Evolutionary conservation across 2,329 filamentous ascomycete species (phyloP).

Genomic region (Calonectria pteridis): DNA sequence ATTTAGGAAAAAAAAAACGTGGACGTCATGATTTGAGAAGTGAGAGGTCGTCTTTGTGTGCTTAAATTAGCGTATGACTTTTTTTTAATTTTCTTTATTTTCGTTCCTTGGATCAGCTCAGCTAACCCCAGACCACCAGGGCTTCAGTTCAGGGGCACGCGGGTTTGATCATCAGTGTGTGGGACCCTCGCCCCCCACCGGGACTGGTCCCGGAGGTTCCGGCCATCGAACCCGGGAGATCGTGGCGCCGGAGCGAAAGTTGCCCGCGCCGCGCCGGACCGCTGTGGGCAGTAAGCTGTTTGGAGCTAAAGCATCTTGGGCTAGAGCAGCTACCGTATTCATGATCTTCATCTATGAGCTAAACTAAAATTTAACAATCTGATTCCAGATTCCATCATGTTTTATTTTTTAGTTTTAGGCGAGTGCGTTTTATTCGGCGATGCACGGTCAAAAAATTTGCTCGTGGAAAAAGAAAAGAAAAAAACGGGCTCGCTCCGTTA

Average conservation of each 20-base stretch:
- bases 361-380: no score
- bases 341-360: not conserved
- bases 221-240: not conserved
- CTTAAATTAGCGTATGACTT: not conserved
- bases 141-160: not conserved
- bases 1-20: not conserved
- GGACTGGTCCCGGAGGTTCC: not conserved
- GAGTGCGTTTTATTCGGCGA: no score
- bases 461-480: no score
- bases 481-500: no score
- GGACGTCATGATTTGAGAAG: not conserved
- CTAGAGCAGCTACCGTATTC: not conserved
- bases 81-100: no score
- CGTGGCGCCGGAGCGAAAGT: not conserved
- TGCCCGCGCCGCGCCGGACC: not conserved
- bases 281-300: not conserved
- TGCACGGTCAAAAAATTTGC: no score
- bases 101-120: not conserved
- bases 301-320: not conserved
- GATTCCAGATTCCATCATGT: no score
- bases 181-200: no score
- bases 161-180: not conserved
- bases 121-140: not conserved
- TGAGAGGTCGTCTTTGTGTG: not conserved
- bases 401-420: no score